A percentile compares a stretch with the other conserved stretches of the same genome.
Evolutionary conservation across 257 asterid species (phyloP).

Genomic region (Penstemon newberryi): DNA sequence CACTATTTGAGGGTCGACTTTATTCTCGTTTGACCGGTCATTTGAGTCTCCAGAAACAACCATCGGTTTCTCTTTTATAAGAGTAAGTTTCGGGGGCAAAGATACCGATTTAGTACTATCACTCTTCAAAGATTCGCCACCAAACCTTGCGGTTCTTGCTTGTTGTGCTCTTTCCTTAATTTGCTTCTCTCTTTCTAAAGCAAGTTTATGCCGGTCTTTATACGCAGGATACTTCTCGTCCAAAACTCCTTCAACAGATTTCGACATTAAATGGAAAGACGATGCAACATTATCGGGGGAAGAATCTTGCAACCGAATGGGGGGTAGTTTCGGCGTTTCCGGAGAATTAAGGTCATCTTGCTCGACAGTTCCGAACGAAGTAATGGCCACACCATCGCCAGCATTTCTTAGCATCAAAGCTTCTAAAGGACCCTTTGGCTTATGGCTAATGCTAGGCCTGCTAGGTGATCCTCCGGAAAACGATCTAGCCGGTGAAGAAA

Average conservation of each 20-base stretch:
- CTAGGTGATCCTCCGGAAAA: conserved; percentile 68
- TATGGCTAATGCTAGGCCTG: conserved; percentile 45
- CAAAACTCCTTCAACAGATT: conserved; percentile 84
- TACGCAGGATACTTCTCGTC: conserved; percentile 88
- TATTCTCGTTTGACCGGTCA: conserved; percentile 49
- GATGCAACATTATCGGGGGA: conserved; percentile 57
- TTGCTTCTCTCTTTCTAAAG: conserved; percentile 78
- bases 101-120: conserved; percentile 36
- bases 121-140: conserved; percentile 47
- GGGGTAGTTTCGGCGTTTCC: conserved; percentile 39
- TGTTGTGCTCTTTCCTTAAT: conserved; percentile 86
- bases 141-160: conserved; percentile 81
- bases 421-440: conserved; percentile 78
- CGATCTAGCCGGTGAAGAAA: conserved; percentile 83
- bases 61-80: conserved; percentile 62
- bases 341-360: conserved; percentile 62
- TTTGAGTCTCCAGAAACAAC: conserved; percentile 47
- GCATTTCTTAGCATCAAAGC: conserved; percentile 84
- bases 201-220: conserved; percentile 90
- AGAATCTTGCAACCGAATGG: conserved; percentile 32
- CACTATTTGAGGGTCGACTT: conserved; percentile 50
- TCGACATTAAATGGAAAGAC: conserved; percentile 84
- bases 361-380: conserved; percentile 70
- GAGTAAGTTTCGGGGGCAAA: conserved; percentile 81
- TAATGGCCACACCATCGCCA: conserved; percentile 71